Evolutionary conservation across 257 asterid genomes (phyloP).

Genomic region (Scutellaria galericulata): DNA sequence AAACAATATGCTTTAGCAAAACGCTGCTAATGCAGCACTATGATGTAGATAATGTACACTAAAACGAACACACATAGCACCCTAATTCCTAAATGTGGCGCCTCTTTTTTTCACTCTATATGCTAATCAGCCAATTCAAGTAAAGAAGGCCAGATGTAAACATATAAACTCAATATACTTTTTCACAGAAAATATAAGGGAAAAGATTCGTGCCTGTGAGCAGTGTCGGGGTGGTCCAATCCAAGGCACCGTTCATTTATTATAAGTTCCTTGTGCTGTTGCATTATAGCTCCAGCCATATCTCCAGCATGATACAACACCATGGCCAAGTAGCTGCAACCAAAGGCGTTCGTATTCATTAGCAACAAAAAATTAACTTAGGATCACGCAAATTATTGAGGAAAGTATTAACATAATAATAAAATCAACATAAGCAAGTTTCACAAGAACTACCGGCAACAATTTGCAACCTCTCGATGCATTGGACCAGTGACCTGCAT

Average conservation of each 20-base stretch:
- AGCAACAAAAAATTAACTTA: conserved; percentile 15
- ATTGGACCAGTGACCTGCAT: conserved; percentile 98
- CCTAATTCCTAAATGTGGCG: too few relatives aligned
- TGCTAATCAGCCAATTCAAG: too few relatives aligned
- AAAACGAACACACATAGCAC: neutral
- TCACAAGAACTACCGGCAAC: conserved; percentile 78
- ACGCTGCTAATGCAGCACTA: neutral
- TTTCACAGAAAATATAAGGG: conserved; percentile 16
- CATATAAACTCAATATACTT: neutral
- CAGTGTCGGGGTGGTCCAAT: conserved; percentile 97
- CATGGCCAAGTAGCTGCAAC: conserved; percentile 90
- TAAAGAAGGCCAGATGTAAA: neutral
- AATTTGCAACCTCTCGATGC: conserved; percentile 98
- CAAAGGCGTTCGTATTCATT: neutral
- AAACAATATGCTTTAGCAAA: conserved; percentile 13
- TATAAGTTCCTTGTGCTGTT: conserved; percentile 96
- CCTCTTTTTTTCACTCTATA: too few relatives aligned
- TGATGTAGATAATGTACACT: neutral
- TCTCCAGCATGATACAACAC: conserved; percentile 99
- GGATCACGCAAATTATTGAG: conserved; percentile 10
- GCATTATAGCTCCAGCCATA: conserved; percentile 95
- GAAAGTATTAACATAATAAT: neutral
- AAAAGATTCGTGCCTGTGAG: conserved; percentile 71
- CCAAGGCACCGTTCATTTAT: conserved; percentile 99
- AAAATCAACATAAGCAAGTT: conserved; percentile 17